Conservation (phyloP, 2,329 filamentous ascomycete species). For the Orbilia quercus region DNA sequence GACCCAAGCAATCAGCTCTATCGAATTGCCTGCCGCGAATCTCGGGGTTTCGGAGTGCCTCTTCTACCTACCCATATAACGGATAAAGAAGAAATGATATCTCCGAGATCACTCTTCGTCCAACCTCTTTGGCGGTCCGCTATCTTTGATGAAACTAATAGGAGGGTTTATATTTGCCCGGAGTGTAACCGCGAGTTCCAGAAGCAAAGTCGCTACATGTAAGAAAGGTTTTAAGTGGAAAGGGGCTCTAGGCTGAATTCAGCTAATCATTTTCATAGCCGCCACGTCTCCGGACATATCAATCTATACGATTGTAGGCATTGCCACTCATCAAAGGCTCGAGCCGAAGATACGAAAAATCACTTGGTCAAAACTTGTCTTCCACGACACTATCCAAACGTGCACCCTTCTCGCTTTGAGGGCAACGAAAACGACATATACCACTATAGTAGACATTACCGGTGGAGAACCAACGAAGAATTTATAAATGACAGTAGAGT, state of each 20-base stretch:
- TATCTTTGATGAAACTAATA: slow-evolving; percentile 24
- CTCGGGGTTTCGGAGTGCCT: slow-evolving; percentile 21
- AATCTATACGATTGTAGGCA: slow-evolving; percentile 51
- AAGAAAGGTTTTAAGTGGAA: slow-evolving; percentile 6
- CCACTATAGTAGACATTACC: slow-evolving; percentile 53
- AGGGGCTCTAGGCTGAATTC: background rate
- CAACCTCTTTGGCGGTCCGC: slow-evolving; percentile 28
- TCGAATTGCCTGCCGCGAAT: slow-evolving; percentile 51
- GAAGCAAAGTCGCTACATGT: slow-evolving; percentile 54
- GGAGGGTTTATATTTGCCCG: slow-evolving; percentile 48
- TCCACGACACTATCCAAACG: slow-evolving; percentile 40
- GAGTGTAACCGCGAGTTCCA: slow-evolving; percentile 43
- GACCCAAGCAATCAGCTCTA: slow-evolving; percentile 34
- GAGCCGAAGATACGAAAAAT: slow-evolving; percentile 50
- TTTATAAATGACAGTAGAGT: slow-evolving; percentile 45
- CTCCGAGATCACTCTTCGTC: slow-evolving; percentile 38
- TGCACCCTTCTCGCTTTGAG: slow-evolving; percentile 43
- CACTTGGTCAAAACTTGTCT: slow-evolving; percentile 48
- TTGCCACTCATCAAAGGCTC: slow-evolving; percentile 38
- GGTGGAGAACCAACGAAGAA: slow-evolving; percentile 49
- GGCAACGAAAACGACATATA: slow-evolving; percentile 38
- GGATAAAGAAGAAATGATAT: slow-evolving; percentile 50
- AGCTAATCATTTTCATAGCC: slow-evolving; percentile 9
- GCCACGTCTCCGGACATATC: slow-evolving; percentile 51
- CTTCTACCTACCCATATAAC: slow-evolving; percentile 35